A percentile compares a stretch with the other conserved stretches of the same genome.
These are phyloP conservation scores for Zygoascus sp. DNA, from an alignment of 1,139 yeast genomes.

Conservation along the genomic window DNA sequence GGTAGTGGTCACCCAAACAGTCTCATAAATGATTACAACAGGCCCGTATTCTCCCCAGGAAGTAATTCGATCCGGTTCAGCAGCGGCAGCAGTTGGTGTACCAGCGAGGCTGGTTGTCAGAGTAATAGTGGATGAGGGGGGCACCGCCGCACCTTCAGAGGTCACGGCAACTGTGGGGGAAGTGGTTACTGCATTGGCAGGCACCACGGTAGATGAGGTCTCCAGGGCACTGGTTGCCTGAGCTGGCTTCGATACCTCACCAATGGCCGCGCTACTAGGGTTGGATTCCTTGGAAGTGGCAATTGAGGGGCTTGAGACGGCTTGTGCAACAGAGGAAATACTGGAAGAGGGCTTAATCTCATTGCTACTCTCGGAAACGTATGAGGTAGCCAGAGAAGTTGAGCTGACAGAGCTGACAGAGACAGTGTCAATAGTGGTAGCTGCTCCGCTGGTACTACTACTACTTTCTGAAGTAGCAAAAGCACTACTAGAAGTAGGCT, in stretches of 20 bases:
- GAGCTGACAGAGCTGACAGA: neutral
- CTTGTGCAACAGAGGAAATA: too few species aligned
- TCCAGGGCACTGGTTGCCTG: too few species aligned
- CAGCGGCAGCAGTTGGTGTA: neutral
- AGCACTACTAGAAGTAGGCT: constrained; percentile 4
- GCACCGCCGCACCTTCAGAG: neutral
- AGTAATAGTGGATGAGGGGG: constrained; percentile 4
- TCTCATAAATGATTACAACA: neutral
- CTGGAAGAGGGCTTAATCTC: too few species aligned
- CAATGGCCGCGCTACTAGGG: too few species aligned
- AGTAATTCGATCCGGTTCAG: neutral
- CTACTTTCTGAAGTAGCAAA: neutral
- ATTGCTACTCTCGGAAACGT: neutral
- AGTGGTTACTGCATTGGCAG: constrained; percentile 1
- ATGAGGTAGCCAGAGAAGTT: neutral
- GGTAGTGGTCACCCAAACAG: constrained; percentile 4
- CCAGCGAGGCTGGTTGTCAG: constrained; percentile 1
- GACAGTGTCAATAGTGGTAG: neutral
- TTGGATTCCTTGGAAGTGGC: too few species aligned
- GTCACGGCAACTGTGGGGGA: constrained; percentile 4
- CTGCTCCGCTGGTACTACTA: neutral
- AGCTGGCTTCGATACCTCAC: too few species aligned
- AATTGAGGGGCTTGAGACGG: too few species aligned
- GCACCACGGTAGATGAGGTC: constrained; percentile 9
- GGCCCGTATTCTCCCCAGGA: constrained; percentile 4